phyloP scores from a whole-genome alignment of 768 basidiomycete genomes.

The Mycena venus region DNA sequence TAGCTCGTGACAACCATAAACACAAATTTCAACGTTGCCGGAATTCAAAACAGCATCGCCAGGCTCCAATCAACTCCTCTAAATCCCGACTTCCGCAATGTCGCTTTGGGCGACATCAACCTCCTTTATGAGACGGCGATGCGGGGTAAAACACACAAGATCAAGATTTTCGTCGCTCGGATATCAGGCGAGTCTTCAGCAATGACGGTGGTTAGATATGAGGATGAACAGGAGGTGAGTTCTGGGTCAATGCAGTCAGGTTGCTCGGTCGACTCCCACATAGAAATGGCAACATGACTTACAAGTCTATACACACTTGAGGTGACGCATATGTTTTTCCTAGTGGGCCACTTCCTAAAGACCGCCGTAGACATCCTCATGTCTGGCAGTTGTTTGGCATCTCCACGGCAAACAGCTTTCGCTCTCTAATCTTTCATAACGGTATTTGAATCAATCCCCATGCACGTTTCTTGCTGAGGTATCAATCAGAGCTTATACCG shows the following conservation, averaged over 20 bases:
- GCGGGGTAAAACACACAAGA: neutral
- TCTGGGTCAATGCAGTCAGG: no score
- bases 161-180: conserved; percentile 20
- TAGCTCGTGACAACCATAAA: neutral
- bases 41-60: neutral
- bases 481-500: neutral
- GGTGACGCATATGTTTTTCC: neutral
- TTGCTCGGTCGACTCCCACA: neutral
- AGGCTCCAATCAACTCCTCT: no score
- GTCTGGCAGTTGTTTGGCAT: conserved; percentile 20
- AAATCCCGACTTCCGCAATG: conserved; percentile 4
- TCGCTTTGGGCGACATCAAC: conserved; percentile 25
- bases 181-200: neutral
- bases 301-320: neutral
- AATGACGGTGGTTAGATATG: conserved; percentile 18
- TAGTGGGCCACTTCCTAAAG: neutral
- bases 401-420: neutral
- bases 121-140: conserved; percentile 12
- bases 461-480: no score
- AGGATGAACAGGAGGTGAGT: neutral
- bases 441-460: no score
- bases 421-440: conserved; percentile 3
- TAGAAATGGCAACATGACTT: conserved; percentile 2
- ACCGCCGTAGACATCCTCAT: neutral
- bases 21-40: neutral